Evolutionary conservation across 495 filamentous ascomycete species (phyloP), one percentile per base, ranked within the genome.

Genomic region (Elasticomyces elasticus): DNA sequence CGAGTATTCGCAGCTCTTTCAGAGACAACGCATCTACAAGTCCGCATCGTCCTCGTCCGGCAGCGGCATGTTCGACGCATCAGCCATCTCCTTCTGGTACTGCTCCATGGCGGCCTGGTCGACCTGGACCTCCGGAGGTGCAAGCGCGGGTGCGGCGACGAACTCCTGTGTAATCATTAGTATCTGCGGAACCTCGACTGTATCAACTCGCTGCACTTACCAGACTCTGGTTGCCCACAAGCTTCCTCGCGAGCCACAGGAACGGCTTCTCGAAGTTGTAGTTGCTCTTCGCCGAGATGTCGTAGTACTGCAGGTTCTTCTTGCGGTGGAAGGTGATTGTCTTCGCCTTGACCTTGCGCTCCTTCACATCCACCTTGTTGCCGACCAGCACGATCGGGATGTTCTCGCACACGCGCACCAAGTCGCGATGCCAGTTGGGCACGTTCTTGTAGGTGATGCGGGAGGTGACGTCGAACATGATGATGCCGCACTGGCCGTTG

Each of bases 261-360:
- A 99, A 99, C 56, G 94, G 94, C 83, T 99, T 99, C 85, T 99
- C 94, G 76, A 99, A 99, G 84, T 99, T 99, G 79, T 99, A 99
- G 77, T 99, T 99, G 63, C 89, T 95, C 81, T 99, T 99, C 71
- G 94, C 94, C 44, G 88, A 95, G 70, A 99, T 99, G 60, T 99
- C 94, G 80, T 99, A 99, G 82, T 99, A 99, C 73, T 99, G 94
- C 17, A 99, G 82, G 76, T 97, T 97, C 85, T 99, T 99, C 83
- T 99, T 99, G 69, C 94, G 90, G 79, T 99, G 94, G 87, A 99
- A 99, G 59, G 94, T 99, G 77, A 99, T 99, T 66, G 92, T 94
- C 87, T 99, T 99, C 63, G 94, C 94, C 82, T 99, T 99, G 66
- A 99, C 94, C 76, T 99, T 99, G 71, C 94, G 87, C 82, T 98